These are phyloP conservation scores for Alternaria arbusti DNA, from an alignment of 2,329 filamentous ascomycete genomes.

Conservation along the genomic window DNA sequence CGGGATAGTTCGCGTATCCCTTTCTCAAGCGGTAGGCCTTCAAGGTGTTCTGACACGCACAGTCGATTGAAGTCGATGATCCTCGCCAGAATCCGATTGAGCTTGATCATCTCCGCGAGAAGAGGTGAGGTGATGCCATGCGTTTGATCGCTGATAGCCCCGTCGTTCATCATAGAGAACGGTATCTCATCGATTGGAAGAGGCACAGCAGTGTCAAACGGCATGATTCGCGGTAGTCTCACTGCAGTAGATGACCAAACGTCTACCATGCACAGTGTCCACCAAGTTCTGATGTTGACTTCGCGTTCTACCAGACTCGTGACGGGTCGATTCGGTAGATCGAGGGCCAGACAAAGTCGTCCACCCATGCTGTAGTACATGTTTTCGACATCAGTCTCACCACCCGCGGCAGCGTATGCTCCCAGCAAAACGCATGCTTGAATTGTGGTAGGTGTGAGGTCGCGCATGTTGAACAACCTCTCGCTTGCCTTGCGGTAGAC, in stretches of 20 bases:
- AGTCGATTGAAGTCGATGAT: slow-evolving; percentile 32
- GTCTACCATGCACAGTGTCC: slow-evolving; percentile 34
- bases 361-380: slow-evolving; percentile 31
- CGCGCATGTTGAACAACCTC: slow-evolving; percentile 24
- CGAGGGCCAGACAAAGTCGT: slow-evolving; percentile 29
- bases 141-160: slow-evolving; percentile 14
- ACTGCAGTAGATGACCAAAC: slow-evolving; percentile 35
- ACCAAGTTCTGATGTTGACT: slow-evolving; percentile 33
- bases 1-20: slow-evolving; percentile 26
- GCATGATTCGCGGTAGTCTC: slow-evolving; percentile 30
- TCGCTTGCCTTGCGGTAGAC: slow-evolving; percentile 24
- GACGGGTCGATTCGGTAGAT: slow-evolving; percentile 27
- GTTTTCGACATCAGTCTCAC: slow-evolving; percentile 33
- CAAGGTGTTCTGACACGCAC: slow-evolving; percentile 31
- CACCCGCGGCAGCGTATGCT: slow-evolving; percentile 31
- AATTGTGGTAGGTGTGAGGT: slow-evolving; percentile 22
- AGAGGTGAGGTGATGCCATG: slow-evolving; percentile 22
- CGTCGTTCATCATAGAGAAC: slow-evolving; percentile 25
- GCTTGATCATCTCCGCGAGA: slow-evolving; percentile 33
- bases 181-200: slow-evolving; percentile 32
- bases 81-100: slow-evolving; percentile 27
- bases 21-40: slow-evolving; percentile 19
- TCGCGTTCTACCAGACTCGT: slow-evolving; percentile 28
- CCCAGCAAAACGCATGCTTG: slow-evolving; percentile 28
- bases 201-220: slow-evolving; percentile 22